These are phyloP conservation scores for Solanum infundibuliforme DNA, from an alignment of 257 asterid species.

Conservation along the genomic window DNA sequence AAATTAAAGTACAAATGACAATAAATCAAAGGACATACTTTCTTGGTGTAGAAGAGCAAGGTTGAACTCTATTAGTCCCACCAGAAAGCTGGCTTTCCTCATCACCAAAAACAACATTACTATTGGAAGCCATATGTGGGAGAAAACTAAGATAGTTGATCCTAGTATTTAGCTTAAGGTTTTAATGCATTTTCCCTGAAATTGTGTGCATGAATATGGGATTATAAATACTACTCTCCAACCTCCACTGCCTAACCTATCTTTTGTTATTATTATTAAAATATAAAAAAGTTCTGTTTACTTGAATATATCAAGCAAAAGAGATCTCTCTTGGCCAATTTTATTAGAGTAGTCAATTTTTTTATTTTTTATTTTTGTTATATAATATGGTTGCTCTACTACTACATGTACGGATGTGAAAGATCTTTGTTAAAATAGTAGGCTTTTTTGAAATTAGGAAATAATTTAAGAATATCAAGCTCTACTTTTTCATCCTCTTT, in stretches of 20 bases:
- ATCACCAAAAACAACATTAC: background rate
- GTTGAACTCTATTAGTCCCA: background rate
- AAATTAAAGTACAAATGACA: too few relatives aligned
- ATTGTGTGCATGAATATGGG: background rate
- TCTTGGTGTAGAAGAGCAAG: background rate
- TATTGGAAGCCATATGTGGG: background rate
- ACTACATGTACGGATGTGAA: background rate
- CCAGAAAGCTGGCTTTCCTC: background rate
- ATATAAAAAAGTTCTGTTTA: background rate
- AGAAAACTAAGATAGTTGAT: background rate
- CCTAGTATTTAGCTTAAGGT: background rate
- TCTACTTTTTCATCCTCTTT: background rate
- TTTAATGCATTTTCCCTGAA: background rate
- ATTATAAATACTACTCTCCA: background rate
- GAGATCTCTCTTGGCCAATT: slow-evolving; percentile 1
- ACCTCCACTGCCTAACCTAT: background rate
- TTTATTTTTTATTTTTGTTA: background rate
- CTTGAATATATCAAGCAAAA: background rate
- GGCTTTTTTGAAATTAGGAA: background rate
- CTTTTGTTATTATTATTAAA: background rate
- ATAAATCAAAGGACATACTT: background rate
- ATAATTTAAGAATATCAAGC: background rate
- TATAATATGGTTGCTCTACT: background rate
- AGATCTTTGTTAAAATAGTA: background rate
- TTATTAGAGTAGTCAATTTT: background rate